Evolutionary conservation across 257 asterid species (phyloP).

Genomic region (Henckelia pumila): DNA sequence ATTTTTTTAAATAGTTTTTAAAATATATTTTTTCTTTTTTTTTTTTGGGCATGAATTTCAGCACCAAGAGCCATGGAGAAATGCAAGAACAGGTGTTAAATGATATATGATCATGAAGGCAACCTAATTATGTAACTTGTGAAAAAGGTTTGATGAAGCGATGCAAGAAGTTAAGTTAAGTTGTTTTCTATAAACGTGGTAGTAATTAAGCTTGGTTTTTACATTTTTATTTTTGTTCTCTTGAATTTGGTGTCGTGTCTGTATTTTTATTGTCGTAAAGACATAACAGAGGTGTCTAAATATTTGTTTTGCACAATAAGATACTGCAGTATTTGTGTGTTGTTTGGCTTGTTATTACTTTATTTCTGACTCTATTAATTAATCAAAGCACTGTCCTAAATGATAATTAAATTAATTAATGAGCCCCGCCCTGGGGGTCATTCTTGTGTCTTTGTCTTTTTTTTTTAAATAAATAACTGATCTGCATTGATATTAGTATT

Average conservation of each 20-base stretch:
- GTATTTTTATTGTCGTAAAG: conserved; percentile 3
- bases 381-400: not conserved
- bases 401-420: not conserved
- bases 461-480: too few relatives aligned
- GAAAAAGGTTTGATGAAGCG: not conserved
- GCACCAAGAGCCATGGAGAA: conserved; percentile 67
- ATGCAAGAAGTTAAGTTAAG: not conserved
- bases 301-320: conserved; percentile 17
- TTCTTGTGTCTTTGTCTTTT: not conserved
- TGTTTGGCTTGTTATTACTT: conserved; percentile 3
- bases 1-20: not conserved
- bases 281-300: conserved; percentile 6
- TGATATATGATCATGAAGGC: conserved; percentile 20
- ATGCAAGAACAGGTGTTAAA: conserved; percentile 61
- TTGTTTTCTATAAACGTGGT: conserved; percentile 4
- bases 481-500: not conserved
- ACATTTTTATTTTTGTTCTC: not conserved
- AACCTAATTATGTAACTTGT: conserved; percentile 7
- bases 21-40: not conserved
- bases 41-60: conserved; percentile 21
- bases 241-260: not conserved
- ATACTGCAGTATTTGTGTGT: conserved; percentile 3
- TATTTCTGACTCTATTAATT: not conserved
- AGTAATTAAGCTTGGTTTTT: not conserved
- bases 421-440: not conserved